A percentile compares a stretch with the other conserved stretches of the same genome.
Evolutionary conservation across 108 stramenopile species (phyloP).

Genomic region (Seminavis robusta): DNA sequence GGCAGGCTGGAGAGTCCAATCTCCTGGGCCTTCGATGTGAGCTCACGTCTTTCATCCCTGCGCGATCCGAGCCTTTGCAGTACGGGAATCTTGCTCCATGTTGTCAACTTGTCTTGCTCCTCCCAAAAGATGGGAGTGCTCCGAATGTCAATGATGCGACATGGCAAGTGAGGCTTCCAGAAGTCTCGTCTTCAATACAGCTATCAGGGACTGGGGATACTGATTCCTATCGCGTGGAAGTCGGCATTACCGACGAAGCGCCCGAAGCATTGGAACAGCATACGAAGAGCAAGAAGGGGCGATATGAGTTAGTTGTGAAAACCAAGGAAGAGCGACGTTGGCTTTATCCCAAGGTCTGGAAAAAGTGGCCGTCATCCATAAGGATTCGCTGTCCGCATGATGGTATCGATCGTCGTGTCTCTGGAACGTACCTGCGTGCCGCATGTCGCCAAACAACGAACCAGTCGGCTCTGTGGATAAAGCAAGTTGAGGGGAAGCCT

Average conservation of each 20-base stretch:
- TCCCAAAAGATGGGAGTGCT: neutral
- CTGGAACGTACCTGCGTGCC: conserved; percentile 34
- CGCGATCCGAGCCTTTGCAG: conserved; percentile 31
- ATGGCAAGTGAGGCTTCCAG: conserved; percentile 8
- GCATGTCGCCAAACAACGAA: conserved; percentile 51
- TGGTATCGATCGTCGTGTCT: neutral
- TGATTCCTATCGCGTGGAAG: conserved; percentile 31
- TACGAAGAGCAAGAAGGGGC: conserved; percentile 1
- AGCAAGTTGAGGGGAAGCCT: conserved; percentile 17
- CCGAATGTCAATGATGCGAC: neutral
- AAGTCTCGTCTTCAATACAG: neutral
- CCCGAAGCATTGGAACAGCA: conserved; percentile 12
- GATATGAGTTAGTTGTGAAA: conserved; percentile 17
- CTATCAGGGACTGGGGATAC: conserved; percentile 24
- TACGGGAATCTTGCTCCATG: conserved; percentile 26
- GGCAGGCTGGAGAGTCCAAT: conserved; percentile 4
- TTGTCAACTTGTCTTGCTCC: conserved; percentile 9
- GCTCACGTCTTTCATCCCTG: conserved; percentile 43
- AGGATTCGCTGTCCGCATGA: neutral
- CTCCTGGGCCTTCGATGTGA: conserved; percentile 31
- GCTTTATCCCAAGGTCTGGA: conserved; percentile 57
- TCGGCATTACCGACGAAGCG: conserved; percentile 42
- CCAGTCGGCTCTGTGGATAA: conserved; percentile 58
- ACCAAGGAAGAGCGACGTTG: conserved; percentile 46
- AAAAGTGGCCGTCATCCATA: conserved; percentile 54